A percentile compares a stretch with the other conserved stretches of the same genome.
These are phyloP conservation scores for Dendrobium chrysotoxum DNA, from an alignment of 106 monocot species.

Conservation along the genomic window DNA sequence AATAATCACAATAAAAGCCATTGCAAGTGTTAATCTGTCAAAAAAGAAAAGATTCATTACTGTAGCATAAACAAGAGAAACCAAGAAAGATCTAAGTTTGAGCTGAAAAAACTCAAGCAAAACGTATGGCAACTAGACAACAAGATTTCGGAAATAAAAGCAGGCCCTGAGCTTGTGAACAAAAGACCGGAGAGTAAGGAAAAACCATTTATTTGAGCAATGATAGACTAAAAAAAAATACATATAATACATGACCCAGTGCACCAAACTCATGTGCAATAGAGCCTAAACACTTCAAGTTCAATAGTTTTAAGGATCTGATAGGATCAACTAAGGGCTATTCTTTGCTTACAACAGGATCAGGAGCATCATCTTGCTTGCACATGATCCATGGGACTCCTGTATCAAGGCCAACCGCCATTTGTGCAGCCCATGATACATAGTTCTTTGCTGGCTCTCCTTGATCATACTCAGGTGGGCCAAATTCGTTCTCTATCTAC, in stretches of 20 bases:
- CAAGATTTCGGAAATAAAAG: not conserved
- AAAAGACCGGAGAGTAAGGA: too few relatives aligned
- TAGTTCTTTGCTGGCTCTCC: not conserved
- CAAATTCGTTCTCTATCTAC: conserved; percentile 63
- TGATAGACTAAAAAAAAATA: not conserved
- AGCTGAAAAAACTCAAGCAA: too few relatives aligned
- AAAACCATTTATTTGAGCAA: too few relatives aligned
- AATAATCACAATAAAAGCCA: conserved; percentile 29
- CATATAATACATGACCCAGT: not conserved
- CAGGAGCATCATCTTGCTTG: conserved; percentile 40
- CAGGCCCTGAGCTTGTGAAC: not conserved
- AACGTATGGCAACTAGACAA: not conserved
- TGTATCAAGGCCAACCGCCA: conserved; percentile 4
- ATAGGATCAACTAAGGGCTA: not conserved
- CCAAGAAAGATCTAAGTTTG: too few relatives aligned
- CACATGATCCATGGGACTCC: conserved; percentile 67
- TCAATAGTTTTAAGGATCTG: not conserved
- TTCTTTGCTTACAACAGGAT: conserved; percentile 24
- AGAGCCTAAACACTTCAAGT: not conserved
- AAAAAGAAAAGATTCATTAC: not conserved
- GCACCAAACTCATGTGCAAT: not conserved
- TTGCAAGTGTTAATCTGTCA: conserved; percentile 36
- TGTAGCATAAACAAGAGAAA: not conserved
- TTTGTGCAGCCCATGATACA: not conserved
- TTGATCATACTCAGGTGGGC: conserved; percentile 21